Evolutionary conservation across 345 rosid species (phyloP).

Genomic region (Euphorbia pulcherrima): DNA sequence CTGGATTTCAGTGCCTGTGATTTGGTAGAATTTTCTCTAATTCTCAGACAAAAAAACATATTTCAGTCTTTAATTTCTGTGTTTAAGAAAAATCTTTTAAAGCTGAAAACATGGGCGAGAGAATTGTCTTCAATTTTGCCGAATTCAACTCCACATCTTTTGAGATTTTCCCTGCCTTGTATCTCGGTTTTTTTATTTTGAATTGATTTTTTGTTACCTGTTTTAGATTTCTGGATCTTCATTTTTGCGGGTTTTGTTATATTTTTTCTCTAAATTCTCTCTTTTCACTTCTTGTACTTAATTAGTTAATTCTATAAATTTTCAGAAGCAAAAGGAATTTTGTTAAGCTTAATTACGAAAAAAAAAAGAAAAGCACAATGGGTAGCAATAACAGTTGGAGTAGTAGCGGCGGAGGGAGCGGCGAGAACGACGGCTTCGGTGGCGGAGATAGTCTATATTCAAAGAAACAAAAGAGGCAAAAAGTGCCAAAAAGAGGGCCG

Average conservation of each 20-base stretch:
- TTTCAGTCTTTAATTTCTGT: background rate
- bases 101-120: constrained; percentile 49
- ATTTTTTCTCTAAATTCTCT: constrained; percentile 19
- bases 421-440: constrained; percentile 22
- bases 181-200: constrained; percentile 42
- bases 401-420: constrained; percentile 18
- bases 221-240: constrained; percentile 41
- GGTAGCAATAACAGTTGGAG: constrained; percentile 39
- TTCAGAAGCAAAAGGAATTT: background rate
- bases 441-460: constrained; percentile 21
- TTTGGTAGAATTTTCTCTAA: background rate
- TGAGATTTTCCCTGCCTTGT: constrained; percentile 54
- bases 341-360: constrained; percentile 4
- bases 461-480: constrained; percentile 44
- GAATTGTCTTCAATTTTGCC: constrained; percentile 34
- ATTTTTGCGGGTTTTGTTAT: constrained; percentile 29
- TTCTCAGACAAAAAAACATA: constrained; percentile 24
- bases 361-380: too few species aligned
- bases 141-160: constrained; percentile 44
- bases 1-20: constrained; percentile 1
- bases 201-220: constrained; percentile 38
- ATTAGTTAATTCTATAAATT: too few species aligned
- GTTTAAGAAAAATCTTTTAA: constrained; percentile 25
- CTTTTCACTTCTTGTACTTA: constrained; percentile 8
- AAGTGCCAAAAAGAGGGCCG: constrained; percentile 62